Evolutionary conservation across 345 rosid genomes (phyloP).

Genomic region (Eucalyptus microcorys): DNA sequence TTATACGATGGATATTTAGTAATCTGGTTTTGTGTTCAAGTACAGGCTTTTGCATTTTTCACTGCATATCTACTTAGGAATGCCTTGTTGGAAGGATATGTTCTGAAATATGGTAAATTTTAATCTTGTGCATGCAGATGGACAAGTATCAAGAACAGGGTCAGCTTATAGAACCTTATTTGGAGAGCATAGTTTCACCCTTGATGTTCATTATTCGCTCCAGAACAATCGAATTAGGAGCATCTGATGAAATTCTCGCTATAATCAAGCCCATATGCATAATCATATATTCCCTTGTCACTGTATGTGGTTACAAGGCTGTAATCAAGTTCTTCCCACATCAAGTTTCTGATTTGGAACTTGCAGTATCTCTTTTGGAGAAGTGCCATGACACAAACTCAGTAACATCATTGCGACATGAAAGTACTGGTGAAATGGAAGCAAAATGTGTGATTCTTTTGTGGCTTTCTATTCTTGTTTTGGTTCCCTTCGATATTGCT

Average conservation of each 20-base stretch:
- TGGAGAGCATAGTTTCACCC: conserved; percentile 77
- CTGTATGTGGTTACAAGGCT: conserved; percentile 87
- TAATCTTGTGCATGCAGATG: conserved; percentile 30
- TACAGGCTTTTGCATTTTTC: background rate
- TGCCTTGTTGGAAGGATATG: background rate
- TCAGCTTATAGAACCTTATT: conserved; percentile 78
- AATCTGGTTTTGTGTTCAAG: background rate
- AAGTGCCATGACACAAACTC: conserved; percentile 60
- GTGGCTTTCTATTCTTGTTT: conserved; percentile 90
- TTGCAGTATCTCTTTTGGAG: conserved; percentile 77
- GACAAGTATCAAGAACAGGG: conserved; percentile 94
- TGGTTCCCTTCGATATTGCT: conserved; percentile 91
- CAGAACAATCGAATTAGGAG: conserved; percentile 37
- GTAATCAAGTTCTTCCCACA: conserved; percentile 88
- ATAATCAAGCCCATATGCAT: conserved; percentile 73
- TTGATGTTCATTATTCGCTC: conserved; percentile 64
- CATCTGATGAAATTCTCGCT: conserved; percentile 41
- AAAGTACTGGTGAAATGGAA: conserved; percentile 98
- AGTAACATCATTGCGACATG: conserved; percentile 57
- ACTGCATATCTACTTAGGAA: background rate
- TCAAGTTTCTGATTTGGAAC: conserved; percentile 86
- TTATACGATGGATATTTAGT: background rate
- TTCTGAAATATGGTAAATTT: background rate
- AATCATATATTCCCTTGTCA: conserved; percentile 68
- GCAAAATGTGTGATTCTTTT: conserved; percentile 72